Evolutionary conservation across 2,329 filamentous ascomycete genomes (phyloP), one percentile per base, ranked within the genome.

Genomic region (Fusarium fracticaudum): DNA sequence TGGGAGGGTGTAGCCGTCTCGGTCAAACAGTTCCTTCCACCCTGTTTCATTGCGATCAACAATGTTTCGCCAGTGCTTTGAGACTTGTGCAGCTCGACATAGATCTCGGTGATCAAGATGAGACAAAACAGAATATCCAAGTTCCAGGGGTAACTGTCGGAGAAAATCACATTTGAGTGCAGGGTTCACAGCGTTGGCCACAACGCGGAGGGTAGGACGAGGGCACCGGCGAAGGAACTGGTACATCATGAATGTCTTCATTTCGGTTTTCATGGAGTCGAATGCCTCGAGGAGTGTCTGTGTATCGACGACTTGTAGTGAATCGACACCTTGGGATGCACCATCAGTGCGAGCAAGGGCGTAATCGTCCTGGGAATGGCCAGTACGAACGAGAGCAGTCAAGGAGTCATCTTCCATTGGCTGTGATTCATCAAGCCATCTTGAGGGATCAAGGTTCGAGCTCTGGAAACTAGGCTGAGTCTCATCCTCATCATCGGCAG

Each of bases 161-260:
- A 99, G 85, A 72, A 98, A 98, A 81, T 99, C 96, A 80, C 95
- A 97, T 82, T 98, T 98, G 64, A 99, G 84, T 0, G 96, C 94
- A 13, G 96, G 96, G 79, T 98, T 98, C 74, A 99, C 95, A 20
- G 95, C 91, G 75, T 95, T 92, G 41, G 96, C 95, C 63, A 99
- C 92, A 62, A 97, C 92, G 79, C 96, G 94, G 10, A 99, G 87
- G 0, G 95, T 98, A 47, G 94, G 92, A 75, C 97, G 93, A 11
- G 94, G 91, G 79, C 95, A 98, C 53, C 96, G 90, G 64, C 94
- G 92, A 33, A 99, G 88, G 63, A 99, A 91, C 80, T 99, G 96
- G 80, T 97, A 98, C 91, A 99, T 97, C 84, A 99, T 92, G 80
- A 97, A 97, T 0, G 93, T 93, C 84, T 99, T 96, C 89, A 99